phyloP scores from a whole-genome alignment of 257 asterid genomes.

The Misopates orontium region DNA sequence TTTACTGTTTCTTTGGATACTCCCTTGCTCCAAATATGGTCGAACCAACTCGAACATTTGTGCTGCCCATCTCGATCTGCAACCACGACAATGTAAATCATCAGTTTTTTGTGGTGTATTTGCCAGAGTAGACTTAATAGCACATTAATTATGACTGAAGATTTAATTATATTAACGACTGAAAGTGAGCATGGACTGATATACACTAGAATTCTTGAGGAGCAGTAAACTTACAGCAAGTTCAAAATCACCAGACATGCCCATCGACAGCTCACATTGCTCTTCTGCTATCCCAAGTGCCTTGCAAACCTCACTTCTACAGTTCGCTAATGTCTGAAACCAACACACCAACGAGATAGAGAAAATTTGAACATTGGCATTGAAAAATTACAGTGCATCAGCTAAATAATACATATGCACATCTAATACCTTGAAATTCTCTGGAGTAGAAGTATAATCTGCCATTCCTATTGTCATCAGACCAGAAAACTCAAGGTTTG shows the following conservation, averaged over 20 bases:
- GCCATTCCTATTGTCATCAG: constrained; percentile 97
- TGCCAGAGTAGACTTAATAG: not conserved
- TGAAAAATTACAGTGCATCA: not conserved
- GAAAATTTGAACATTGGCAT: constrained; percentile 1
- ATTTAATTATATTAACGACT: not conserved
- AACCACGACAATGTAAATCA: constrained; percentile 23
- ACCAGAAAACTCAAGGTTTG: constrained; percentile 86
- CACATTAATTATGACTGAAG: not conserved
- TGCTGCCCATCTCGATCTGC: constrained; percentile 97
- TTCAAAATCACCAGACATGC: constrained; percentile 98
- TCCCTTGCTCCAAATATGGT: constrained; percentile 96
- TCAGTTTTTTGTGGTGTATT: constrained; percentile 7
- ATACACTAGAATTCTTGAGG: not conserved
- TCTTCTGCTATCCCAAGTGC: constrained; percentile 72
- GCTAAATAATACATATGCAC: not conserved
- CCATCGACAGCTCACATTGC: constrained; percentile 88
- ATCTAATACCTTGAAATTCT: constrained; percentile 76
- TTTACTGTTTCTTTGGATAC: constrained; percentile 55
- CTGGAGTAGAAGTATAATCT: constrained; percentile 97
- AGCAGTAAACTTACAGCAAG: constrained; percentile 69
- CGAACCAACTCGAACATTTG: constrained; percentile 93
- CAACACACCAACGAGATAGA: constrained; percentile 28
- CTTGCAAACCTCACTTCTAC: constrained; percentile 80
- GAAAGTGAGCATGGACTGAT: no score
- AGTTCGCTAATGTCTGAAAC: constrained; percentile 70